Conservation (phyloP, 1,139 yeast species). For the Magnusiomyces sp. region DNA sequence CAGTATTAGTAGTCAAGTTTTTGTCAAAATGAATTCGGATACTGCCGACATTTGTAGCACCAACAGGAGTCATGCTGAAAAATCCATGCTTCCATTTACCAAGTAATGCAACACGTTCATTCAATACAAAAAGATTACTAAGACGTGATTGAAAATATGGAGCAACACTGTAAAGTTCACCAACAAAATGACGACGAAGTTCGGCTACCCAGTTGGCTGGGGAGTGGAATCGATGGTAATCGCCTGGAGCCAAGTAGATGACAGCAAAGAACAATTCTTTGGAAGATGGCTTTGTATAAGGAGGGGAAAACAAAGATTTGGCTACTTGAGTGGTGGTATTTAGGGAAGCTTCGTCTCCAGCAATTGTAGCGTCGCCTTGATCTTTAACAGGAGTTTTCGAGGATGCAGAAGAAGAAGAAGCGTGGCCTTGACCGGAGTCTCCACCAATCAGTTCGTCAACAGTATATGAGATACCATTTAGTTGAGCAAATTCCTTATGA, state of each 20-base stretch:
- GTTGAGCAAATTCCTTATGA: slow-evolving; percentile 68
- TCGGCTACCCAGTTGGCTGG: slow-evolving; percentile 96
- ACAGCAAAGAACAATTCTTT: slow-evolving; percentile 80
- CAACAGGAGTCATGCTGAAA: slow-evolving; percentile 98
- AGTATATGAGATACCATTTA: slow-evolving; percentile 68
- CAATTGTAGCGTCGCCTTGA: slow-evolving; percentile 31
- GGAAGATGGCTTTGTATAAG: slow-evolving; percentile 26
- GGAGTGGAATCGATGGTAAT: slow-evolving; percentile 94
- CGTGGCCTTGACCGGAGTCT: slow-evolving; percentile 14
- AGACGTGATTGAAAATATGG: slow-evolving; percentile 90
- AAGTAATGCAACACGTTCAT: slow-evolving; percentile 89
- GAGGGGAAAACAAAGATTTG: slow-evolving; percentile 23
- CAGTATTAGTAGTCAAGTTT: slow-evolving; percentile 75
- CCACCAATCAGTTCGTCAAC: slow-evolving; percentile 61
- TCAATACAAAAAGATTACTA: slow-evolving; percentile 78
- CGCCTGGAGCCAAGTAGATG: slow-evolving; percentile 95
- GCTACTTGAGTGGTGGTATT: slow-evolving; percentile 19
- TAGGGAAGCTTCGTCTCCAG: slow-evolving; percentile 15
- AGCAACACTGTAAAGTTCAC: slow-evolving; percentile 91
- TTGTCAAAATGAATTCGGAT: slow-evolving; percentile 88
- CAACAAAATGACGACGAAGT: slow-evolving; percentile 88
- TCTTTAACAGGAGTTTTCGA: slow-evolving; percentile 17
- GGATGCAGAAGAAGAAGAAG: neutral
- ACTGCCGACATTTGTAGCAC: slow-evolving; percentile 97
- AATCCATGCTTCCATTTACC: slow-evolving; percentile 98